Base-by-base conservation (phyloP, 306 rosid species). In the Begonia fuchsioides region DNA sequence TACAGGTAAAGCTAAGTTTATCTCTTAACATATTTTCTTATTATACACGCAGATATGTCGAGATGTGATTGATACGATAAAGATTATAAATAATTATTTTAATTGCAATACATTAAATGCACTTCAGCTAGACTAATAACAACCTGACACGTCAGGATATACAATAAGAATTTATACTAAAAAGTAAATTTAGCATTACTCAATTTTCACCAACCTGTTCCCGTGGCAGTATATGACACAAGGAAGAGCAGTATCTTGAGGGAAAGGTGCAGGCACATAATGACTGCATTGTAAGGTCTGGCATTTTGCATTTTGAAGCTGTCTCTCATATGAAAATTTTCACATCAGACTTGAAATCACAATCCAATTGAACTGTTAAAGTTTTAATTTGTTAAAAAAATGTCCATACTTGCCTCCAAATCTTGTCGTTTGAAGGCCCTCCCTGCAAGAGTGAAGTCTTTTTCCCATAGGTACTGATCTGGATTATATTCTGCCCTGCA, bases 141-240 rank as follows among this genome's bases (percentile, higher is more conserved):
- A n/a, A n/a, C n/a, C n/a, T n/a, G n/a, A n/a, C n/a, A n/a, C n/a
- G n/a, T n/a, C n/a, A n/a, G n/a, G n/a, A n/a, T n/a, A n/a, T n/a
- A n/a, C n/a, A n/a, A n/a, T n/a, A n/a, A n/a, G n/a, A n/a, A n/a
- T n/a, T n/a, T n/a, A n/a, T n/a, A n/a, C n/a, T n/a, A n/a, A n/a
- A n/a, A n/a, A n/a, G n/a, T n/a, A n/a, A n/a, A n/a, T n/a, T n/a
- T n/a, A n/a, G n/a, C n/a, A n/a, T n/a, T n/a, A n/a, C n/a, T n/a
- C n/a, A n/a, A n/a, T n/a, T n/a, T n/a, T n/a, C n/a, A n/a, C 32
- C n/a, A 47, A 84, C 97, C 95, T 90, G 76, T 90, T 90, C 56
- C 98, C 98, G 58, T 90, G 98, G 81, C 95, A 90, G 59, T 90
- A 90, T 59, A 90, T 62, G 41, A 90, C 98, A 77, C 98, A 90